Percentiles rank a stretch among this genome's conserved stretches.
These are phyloP conservation scores for Aspergillus neoniger DNA, from an alignment of 2,329 filamentous ascomycete species.

Conservation along the genomic window DNA sequence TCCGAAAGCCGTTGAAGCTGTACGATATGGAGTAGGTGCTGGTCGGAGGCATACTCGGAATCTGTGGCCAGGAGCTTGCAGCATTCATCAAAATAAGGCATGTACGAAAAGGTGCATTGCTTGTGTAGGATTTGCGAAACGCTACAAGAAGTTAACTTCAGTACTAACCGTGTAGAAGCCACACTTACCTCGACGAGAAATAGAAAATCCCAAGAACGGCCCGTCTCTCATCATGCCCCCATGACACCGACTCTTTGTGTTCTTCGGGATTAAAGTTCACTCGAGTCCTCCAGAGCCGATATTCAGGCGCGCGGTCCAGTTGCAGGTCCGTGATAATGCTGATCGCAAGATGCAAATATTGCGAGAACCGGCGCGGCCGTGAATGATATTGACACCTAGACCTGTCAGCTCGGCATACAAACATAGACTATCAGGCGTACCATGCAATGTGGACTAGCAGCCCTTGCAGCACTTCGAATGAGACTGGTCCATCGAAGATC, in stretches of 20 bases:
- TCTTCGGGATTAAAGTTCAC: slow-evolving; percentile 10
- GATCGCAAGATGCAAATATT: slow-evolving; percentile 41
- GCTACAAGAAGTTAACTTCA: neutral
- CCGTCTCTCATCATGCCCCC: slow-evolving; percentile 46
- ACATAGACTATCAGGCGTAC: slow-evolving; percentile 20
- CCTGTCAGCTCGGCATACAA: slow-evolving; percentile 2
- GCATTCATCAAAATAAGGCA: slow-evolving; percentile 11
- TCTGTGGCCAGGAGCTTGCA: slow-evolving; percentile 10
- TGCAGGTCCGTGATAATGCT: slow-evolving; percentile 39
- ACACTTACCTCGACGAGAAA: slow-evolving; percentile 42
- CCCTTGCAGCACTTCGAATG: slow-evolving; percentile 45
- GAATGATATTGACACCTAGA: slow-evolving; percentile 38
- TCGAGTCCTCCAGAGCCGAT: slow-evolving; percentile 31
- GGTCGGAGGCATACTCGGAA: slow-evolving; percentile 15
- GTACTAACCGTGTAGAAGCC: neutral
- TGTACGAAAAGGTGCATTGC: slow-evolving; percentile 12
- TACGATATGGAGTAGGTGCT: slow-evolving; percentile 16
- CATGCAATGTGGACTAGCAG: slow-evolving; percentile 41
- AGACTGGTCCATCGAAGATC: slow-evolving; percentile 34
- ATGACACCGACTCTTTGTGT: slow-evolving; percentile 15
- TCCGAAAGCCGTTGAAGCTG: slow-evolving; percentile 18
- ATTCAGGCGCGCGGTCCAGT: slow-evolving; percentile 27
- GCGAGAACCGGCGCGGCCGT: slow-evolving; percentile 33
- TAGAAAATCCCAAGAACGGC: slow-evolving; percentile 49
- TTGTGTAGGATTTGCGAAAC: slow-evolving; percentile 16